Base-by-base conservation (phyloP, 495 filamentous ascomycete species). In the Neohortaea acidophila region DNA sequence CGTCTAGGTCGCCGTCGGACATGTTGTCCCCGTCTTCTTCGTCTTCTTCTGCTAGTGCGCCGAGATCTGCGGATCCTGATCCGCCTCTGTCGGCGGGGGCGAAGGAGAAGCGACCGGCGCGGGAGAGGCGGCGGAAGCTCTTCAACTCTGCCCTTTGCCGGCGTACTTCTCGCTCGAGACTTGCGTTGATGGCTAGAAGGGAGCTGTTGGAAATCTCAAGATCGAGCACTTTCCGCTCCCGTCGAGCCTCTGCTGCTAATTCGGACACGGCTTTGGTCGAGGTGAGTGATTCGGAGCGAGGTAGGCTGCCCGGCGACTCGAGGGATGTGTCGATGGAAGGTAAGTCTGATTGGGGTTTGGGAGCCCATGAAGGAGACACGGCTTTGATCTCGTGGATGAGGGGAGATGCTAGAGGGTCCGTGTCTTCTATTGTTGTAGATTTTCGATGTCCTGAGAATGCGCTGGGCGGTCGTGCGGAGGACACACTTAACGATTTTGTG, bases 151-250 rank as follows among this genome's bases (percentile, higher is more conserved):
- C 71, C 15, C 81, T 83, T 52, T 96, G 89, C 49, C 89, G 89
- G 4, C 84, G 72, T 58, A 99, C 72, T 50, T 94, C 82, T 8
- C 81, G 70, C 57, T 99, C 89, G 1, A 99, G 62, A 0, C 83
- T 84, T 33, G 84, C 72, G 51, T 99, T 99, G 59, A 99, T 94
- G n/a, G 91, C 91, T 21, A 93, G 69, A 6, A 99, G 70, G 17
- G 84, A 93, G 2, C 84, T 87, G 48, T 99, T 99, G 44, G 81
- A 92, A 43, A 99, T 99, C 52, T 99, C 82, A n/a, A 99, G 64
- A 55, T 99, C 89, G 47, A 96, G 64, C 21, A 99, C 86, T 58
- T 94, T 96, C 39, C 89, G 75, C 58, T 94, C 89, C 5, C 81
- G 75, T 12, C 89, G 74, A 5, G 89, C 89, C 56, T 81, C 87